Evolutionary conservation across 1,284 basidiomycete species (phyloP).

Genomic region (Entoloma clypeatum): DNA sequence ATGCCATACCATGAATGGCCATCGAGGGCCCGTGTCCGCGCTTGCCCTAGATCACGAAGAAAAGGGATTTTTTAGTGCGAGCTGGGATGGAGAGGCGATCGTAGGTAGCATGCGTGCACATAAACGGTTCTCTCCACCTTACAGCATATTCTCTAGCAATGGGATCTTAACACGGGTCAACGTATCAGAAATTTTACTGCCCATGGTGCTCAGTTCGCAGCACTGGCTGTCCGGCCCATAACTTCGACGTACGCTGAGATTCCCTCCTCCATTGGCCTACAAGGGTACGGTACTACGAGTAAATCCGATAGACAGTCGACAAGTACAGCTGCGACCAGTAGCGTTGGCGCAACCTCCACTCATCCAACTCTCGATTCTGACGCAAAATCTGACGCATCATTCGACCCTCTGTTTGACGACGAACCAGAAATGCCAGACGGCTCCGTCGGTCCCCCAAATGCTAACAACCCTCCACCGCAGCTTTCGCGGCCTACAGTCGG

Average conservation of each 20-base stretch:
- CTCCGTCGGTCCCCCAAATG: slow-evolving; percentile 18
- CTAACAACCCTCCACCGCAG: slow-evolving; percentile 21
- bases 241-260: slow-evolving; percentile 35
- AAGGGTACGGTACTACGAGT: too few species aligned
- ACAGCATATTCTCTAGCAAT: slow-evolving; percentile 70
- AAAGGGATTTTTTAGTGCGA: slow-evolving; percentile 83
- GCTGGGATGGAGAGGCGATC: slow-evolving; percentile 90
- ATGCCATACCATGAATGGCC: slow-evolving; percentile 70
- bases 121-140: slow-evolving; percentile 6
- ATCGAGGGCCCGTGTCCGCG: slow-evolving; percentile 83
- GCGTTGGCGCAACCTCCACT: slow-evolving; percentile 7
- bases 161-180: slow-evolving; percentile 95
- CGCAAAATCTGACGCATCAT: slow-evolving; percentile 71
- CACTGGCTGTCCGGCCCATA: slow-evolving; percentile 75
- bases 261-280: slow-evolving; percentile 25
- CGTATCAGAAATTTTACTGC: slow-evolving; percentile 74
- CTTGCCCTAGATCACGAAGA: slow-evolving; percentile 80
- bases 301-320: too few species aligned
- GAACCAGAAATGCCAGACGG: slow-evolving; percentile 44
- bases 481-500: slow-evolving; percentile 25
- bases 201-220: slow-evolving; percentile 85
- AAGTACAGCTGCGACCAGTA: not conserved
- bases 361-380: slow-evolving; percentile 41
- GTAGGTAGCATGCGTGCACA: slow-evolving; percentile 47
- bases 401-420: slow-evolving; percentile 78